Evolutionary conservation across 306 rosid genomes (phyloP).

Genomic region (Cotoneaster glaucophyllus): DNA sequence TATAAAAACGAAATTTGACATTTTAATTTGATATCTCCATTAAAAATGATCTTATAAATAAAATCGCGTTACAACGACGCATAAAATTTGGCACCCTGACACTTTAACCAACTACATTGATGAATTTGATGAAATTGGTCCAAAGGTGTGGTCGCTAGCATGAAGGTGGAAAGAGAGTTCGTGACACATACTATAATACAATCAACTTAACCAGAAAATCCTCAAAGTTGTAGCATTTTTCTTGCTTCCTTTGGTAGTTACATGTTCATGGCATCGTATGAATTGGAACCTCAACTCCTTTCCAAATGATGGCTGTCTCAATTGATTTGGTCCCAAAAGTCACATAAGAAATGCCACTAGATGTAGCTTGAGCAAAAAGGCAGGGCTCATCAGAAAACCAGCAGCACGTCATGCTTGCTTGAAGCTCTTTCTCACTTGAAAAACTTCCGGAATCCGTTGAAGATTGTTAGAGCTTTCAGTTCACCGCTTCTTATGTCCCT

Average conservation of each 20-base stretch:
- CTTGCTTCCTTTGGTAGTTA: not conserved
- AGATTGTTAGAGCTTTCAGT: conserved; percentile 63
- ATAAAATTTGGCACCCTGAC: too few species aligned
- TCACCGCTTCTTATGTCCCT: conserved; percentile 82
- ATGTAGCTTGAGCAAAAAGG: not conserved
- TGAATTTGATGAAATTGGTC: too few species aligned
- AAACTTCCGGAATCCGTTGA: conserved; percentile 61
- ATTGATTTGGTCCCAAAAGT: not conserved
- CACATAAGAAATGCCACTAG: not conserved
- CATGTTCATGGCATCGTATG: not conserved
- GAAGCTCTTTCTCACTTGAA: conserved; percentile 43
- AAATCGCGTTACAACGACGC: too few species aligned
- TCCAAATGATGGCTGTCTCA: not conserved
- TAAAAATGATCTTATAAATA: too few species aligned
- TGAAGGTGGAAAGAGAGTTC: too few species aligned
- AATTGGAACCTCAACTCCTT: not conserved
- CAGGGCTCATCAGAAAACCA: not conserved
- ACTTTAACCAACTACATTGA: too few species aligned
- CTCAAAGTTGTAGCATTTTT: not conserved
- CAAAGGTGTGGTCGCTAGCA: too few species aligned
- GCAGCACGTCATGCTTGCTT: not conserved
- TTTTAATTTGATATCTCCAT: too few species aligned
- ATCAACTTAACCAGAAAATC: not conserved
- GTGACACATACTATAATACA: not conserved
- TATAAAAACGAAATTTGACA: too few species aligned